Evolutionary conservation across 805 yeast genomes (phyloP), one percentile per base, ranked within the genome.

Genomic region (Ogataea pini): DNA sequence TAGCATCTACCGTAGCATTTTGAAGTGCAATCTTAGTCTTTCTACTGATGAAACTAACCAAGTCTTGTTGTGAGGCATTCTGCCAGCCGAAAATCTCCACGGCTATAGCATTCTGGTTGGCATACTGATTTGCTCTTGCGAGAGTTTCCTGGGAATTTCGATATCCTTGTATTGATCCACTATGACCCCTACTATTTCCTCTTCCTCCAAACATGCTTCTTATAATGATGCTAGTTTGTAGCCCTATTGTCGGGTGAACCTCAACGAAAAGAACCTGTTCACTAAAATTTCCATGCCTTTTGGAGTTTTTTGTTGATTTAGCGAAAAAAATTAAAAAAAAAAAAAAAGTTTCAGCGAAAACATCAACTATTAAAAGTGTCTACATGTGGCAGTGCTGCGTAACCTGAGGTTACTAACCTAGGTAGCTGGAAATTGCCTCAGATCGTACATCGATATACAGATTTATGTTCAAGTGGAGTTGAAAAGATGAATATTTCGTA

Each of bases 71-170:
- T 1, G 85, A 64, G 1, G 90, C 95, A 51, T 89, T 87, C 50
- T 85, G 83, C 97, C 97, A 90, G 38, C 90, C 89, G 32, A 75
- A 69, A 9, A 89, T 75, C 54, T 86, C 89, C 9, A 89, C 76
- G 3, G 76, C 71, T 4, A 79, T 72, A 28, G 51, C 49, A 42
- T 70, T 73, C 43, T 64, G 67, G 18, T 47, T 48, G 5, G 37
- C 46, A 37, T 38, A 49, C 25, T 60, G 57, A 29, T 59, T 59
- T 1, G 63, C 63, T 40, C 58, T 50, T 14, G 56, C 52, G 8
- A 56, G 18, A 10, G 38, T 51, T 1, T 52, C 51, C 24, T 57
- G 54, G 7, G 61, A 45, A 16, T 50, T 58, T 29, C 39, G 29
- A 47, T 36, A 50, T 1, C 55, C 57, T 22, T 50, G 51, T 29